Evolutionary conservation across 768 basidiomycete genomes (phyloP), one percentile per base, ranked within the genome.

Genomic region (Mycena chlorophos): DNA sequence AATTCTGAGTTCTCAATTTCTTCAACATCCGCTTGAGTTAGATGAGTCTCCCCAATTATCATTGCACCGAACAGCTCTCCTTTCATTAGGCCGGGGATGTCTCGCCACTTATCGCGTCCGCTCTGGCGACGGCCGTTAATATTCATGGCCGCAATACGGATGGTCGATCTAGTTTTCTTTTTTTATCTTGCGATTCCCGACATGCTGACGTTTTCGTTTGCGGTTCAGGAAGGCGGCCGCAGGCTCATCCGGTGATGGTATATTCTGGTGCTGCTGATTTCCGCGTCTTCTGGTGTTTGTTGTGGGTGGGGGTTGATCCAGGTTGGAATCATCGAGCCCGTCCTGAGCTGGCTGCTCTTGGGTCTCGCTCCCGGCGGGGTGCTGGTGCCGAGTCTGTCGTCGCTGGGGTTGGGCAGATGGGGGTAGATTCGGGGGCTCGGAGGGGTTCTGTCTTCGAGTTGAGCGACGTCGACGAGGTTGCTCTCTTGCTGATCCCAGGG

Each of bases 41-140:
- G 49, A 38, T 62, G 61, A 1, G 61, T 38, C 34, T 62, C 61
- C 19, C 53, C 45, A 8, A 62, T 23, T 5, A 28, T 49, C 2
- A 62, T 51, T 1, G 58, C 30, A 5, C 50, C 54, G 5, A 62
- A 40, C 20, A 22, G 19, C 22, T 52, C 17, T 3, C 57, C 54
- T 34, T 23, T 17, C 61, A 62, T 49, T 6, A 58, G 1, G 13
- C 38, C 27, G 29, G 47, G 50, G 1, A 62, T 26, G 22, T 42
- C 16, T 31, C 4, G 14, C 61, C 61, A 62, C 28, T 62, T 61
- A 20, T 40, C 39, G 12, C 39, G 8, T 6, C 39, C 39, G 10
- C 20, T 19, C 5, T 40, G 39, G 12, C 19, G 10, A 6, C 39
- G 10, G 6, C 39, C 39, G 8, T 40, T 40, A 19, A 40, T 40